Conservation (phyloP, 306 rosid genomes). For the Mimosa pudica region DNA sequence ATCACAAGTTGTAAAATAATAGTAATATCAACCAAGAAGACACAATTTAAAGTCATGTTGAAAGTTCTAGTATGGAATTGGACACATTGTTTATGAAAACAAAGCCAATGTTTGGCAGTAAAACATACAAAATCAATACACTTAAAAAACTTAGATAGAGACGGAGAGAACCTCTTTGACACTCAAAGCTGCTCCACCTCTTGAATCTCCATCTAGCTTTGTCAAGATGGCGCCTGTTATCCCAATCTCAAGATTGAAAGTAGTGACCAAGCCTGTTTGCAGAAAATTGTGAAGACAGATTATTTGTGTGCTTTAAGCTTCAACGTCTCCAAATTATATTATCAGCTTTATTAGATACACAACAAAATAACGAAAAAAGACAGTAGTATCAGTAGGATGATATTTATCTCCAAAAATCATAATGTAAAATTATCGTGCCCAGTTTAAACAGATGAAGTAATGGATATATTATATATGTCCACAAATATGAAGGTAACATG, state of each 20-base stretch:
- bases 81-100: constrained; percentile 14
- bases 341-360: neutral
- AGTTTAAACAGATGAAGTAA: constrained; percentile 14
- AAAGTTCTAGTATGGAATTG: constrained; percentile 23
- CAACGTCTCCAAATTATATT: constrained; percentile 4
- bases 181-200: constrained; percentile 99
- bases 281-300: constrained; percentile 34
- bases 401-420: constrained; percentile 15
- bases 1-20: too few relatives aligned
- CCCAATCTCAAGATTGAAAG: constrained; percentile 97
- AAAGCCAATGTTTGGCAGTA: neutral
- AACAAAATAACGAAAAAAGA: constrained; percentile 19
- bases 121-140: constrained; percentile 30
- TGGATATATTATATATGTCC: neutral
- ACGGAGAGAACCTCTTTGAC: constrained; percentile 79
- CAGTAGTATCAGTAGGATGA: constrained; percentile 8
- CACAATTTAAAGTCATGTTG: constrained; percentile 11
- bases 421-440: neutral
- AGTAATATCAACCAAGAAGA: constrained; percentile 25
- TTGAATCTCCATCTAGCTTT: constrained; percentile 98
- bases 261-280: constrained; percentile 80
- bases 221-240: constrained; percentile 98
- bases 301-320: constrained; percentile 10
- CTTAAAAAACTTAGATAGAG: constrained; percentile 20
- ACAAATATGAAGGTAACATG: neutral